Conservation (phyloP, 2,329 filamentous ascomycete species). For the Beauveria pseudobassiana region DNA sequence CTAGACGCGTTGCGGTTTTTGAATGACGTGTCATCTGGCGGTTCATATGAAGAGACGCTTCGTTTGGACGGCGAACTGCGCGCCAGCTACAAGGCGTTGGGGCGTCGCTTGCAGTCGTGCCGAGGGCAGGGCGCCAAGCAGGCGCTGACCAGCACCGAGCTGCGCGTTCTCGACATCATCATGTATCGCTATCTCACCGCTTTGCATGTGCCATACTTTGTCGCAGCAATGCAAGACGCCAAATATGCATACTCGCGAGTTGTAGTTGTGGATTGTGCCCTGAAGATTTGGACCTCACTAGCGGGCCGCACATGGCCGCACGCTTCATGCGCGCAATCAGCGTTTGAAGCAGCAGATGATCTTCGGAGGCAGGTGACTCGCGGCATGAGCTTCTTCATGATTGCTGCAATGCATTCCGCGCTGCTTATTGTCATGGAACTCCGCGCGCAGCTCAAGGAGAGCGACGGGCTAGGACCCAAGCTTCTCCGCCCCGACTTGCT, state of each 20-base stretch:
- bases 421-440: slow-evolving; percentile 35
- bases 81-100: slow-evolving; percentile 33
- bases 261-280: slow-evolving; percentile 37
- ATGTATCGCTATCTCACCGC: slow-evolving; percentile 47
- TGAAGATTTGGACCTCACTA: slow-evolving; percentile 37
- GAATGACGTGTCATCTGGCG: slow-evolving; percentile 30
- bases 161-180: slow-evolving; percentile 40
- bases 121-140: slow-evolving; percentile 11
- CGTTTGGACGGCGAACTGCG: slow-evolving; percentile 35
- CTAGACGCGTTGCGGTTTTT: slow-evolving; percentile 35
- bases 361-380: slow-evolving; percentile 27
- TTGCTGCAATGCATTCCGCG: slow-evolving; percentile 24
- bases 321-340: slow-evolving; percentile 2
- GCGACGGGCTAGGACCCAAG: slow-evolving; percentile 28
- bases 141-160: slow-evolving; percentile 30
- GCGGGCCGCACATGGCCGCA: slow-evolving; percentile 18
- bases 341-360: neutral
- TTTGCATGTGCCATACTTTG: slow-evolving; percentile 48
- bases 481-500: slow-evolving; percentile 34
- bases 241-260: slow-evolving; percentile 44
- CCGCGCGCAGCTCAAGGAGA: slow-evolving; percentile 31
- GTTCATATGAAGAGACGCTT: slow-evolving; percentile 38
- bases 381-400: slow-evolving; percentile 35
- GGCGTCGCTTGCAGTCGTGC: slow-evolving; percentile 24
- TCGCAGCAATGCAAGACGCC: slow-evolving; percentile 30